Evolutionary conservation across 768 basidiomycete genomes (phyloP), one percentile per base, ranked within the genome.

Genomic region (Fomitopsis serialis): DNA sequence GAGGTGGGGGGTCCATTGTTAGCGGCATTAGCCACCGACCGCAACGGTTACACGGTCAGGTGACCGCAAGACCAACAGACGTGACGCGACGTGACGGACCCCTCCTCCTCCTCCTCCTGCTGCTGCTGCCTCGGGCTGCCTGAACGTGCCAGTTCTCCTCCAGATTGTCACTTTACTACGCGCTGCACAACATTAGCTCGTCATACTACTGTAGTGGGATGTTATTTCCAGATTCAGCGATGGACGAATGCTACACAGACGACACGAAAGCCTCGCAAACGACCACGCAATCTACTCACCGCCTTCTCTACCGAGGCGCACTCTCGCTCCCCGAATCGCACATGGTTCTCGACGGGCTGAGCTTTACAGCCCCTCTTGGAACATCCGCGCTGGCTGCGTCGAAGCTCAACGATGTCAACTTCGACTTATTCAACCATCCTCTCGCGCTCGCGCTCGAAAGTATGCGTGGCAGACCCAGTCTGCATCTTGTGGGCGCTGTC

Each of bases 231-330:
- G n/a, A n/a, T n/a, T n/a, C n/a, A n/a, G n/a, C n/a, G n/a, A 32
- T 32, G 29, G 29, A 32, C 11, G 29, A 32, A 32, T 32, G 29
- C 29, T 32, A 32, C 37, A 40, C 6, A 15, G 19, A 19, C 15
- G 15, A 40, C 15, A 40, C 37, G 19, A 40, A 6, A 17, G 15
- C 37, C 4, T 32, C 21, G 32, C 13, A 32, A 22, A 9, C 48
- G 9, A 8, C 27, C 35, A 44, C 57, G 3, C 49, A 60, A 3
- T 56, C 61, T 0, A 56, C 58, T 3, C 72, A 78, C 57, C 84
- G 89, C 37, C 76, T 89, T 0, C 77, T 91, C 23, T 91, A 89
- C 62, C 83, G 89, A 48, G 89, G 89, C 8, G 78, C 87, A 0
- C 73, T 91, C 9, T 83, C 86, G 1, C 66, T 90, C 0, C 84